Conservation (phyloP, 2,329 filamentous ascomycete genomes). For the Pyricularia grisea region DNA sequence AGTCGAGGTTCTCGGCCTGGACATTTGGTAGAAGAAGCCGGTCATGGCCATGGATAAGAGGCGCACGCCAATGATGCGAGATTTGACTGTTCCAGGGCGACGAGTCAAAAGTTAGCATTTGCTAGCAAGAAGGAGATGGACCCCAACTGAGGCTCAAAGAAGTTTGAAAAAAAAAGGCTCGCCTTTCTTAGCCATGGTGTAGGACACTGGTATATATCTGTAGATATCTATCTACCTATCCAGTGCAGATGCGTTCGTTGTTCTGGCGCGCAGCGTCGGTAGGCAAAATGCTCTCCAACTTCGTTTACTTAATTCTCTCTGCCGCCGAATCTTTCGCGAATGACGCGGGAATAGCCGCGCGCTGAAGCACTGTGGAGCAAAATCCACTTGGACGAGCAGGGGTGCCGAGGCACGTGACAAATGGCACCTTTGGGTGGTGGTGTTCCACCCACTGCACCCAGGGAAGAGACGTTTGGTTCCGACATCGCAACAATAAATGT, state of each 20-base stretch:
- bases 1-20: slow-evolving; percentile 67
- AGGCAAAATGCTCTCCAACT: not conserved
- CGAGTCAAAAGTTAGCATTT: not conserved
- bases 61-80: slow-evolving; percentile 85
- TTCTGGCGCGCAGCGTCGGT: not conserved
- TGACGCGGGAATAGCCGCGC: not conserved
- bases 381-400: not conserved
- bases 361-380: not conserved
- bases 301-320: not conserved
- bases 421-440: not conserved
- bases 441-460: not conserved
- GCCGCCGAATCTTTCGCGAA: not conserved
- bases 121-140: not conserved
- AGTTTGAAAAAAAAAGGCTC: not conserved
- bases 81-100: slow-evolving; percentile 54
- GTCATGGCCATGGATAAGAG: slow-evolving; percentile 98
- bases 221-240: not conserved
- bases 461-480: not conserved
- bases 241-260: not conserved
- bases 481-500: not conserved
- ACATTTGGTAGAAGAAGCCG: slow-evolving; percentile 89
- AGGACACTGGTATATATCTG: not conserved
- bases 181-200: slow-evolving; percentile 28
- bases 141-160: not conserved
- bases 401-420: not conserved